phyloP scores from a whole-genome alignment of 2,329 filamentous ascomycete species.

The Ceratocystiopsis brevicomis region DNA sequence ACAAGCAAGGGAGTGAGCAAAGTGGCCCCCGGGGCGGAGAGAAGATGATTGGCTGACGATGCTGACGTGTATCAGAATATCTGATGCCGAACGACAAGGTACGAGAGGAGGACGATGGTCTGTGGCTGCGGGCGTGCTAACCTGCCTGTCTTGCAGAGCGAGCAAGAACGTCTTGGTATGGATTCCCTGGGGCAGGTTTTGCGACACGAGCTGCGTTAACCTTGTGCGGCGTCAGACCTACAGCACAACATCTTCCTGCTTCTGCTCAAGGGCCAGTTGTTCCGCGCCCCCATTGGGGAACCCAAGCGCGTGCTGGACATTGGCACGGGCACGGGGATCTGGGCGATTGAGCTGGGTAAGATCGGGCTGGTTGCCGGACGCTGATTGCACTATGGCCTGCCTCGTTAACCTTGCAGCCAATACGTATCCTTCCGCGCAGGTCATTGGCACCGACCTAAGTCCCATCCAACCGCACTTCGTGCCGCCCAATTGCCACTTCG shows the following conservation, averaged over 20 bases:
- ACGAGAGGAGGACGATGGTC: background rate
- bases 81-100: slow-evolving; percentile 8
- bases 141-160: background rate
- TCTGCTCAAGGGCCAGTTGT: slow-evolving; percentile 8
- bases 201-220: too few relatives aligned
- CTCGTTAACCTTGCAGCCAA: slow-evolving; percentile 15
- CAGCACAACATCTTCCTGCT: slow-evolving; percentile 8
- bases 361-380: too few relatives aligned
- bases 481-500: slow-evolving; percentile 43
- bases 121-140: too few relatives aligned
- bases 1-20: slow-evolving; percentile 8
- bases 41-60: background rate
- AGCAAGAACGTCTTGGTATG: slow-evolving; percentile 7
- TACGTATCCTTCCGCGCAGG: slow-evolving; percentile 21
- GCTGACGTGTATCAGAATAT: slow-evolving; percentile 5
- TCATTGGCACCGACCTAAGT: slow-evolving; percentile 28
- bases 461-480: slow-evolving; percentile 32
- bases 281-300: slow-evolving; percentile 7
- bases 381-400: too few relatives aligned
- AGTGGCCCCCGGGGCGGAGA: too few relatives aligned
- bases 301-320: slow-evolving; percentile 9
- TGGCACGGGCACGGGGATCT: slow-evolving; percentile 7
- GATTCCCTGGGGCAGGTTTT: too few relatives aligned
- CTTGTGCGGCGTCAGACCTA: slow-evolving; percentile 1
- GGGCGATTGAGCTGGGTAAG: slow-evolving; percentile 7